Conservation (phyloP, 257 asterid genomes). For the Solanum sitiens region DNA sequence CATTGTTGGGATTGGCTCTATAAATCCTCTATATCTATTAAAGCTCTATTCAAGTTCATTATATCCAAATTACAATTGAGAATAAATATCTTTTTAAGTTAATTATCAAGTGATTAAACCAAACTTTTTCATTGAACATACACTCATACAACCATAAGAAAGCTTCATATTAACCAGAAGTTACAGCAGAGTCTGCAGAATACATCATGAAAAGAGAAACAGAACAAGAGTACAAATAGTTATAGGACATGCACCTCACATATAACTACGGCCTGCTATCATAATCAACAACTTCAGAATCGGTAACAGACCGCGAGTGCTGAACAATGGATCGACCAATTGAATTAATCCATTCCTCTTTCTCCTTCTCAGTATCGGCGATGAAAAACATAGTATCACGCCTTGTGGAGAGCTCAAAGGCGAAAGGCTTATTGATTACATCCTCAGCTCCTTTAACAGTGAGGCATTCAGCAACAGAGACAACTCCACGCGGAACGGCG, state of each 20-base stretch:
- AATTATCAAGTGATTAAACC: background rate
- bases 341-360: slow-evolving; percentile 90
- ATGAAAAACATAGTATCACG: slow-evolving; percentile 79
- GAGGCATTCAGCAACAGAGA: slow-evolving; percentile 66
- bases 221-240: background rate
- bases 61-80: background rate
- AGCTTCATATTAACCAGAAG: background rate
- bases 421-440: slow-evolving; percentile 52
- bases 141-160: background rate
- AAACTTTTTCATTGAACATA: background rate
- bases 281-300: slow-evolving; percentile 72
- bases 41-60: background rate
- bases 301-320: slow-evolving; percentile 83
- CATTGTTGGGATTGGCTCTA: background rate
- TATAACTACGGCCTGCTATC: slow-evolving; percentile 32
- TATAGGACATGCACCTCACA: background rate
- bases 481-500: slow-evolving; percentile 78
- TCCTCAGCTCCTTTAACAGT: slow-evolving; percentile 97
- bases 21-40: background rate
- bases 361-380: slow-evolving; percentile 84
- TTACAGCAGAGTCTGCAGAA: background rate
- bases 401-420: slow-evolving; percentile 75
- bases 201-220: background rate
- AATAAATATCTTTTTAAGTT: background rate
- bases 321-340: slow-evolving; percentile 81